Evolutionary conservation across 1,284 basidiomycete genomes (phyloP), one percentile per base, ranked within the genome.

Genomic region (Ustilago nuda): DNA sequence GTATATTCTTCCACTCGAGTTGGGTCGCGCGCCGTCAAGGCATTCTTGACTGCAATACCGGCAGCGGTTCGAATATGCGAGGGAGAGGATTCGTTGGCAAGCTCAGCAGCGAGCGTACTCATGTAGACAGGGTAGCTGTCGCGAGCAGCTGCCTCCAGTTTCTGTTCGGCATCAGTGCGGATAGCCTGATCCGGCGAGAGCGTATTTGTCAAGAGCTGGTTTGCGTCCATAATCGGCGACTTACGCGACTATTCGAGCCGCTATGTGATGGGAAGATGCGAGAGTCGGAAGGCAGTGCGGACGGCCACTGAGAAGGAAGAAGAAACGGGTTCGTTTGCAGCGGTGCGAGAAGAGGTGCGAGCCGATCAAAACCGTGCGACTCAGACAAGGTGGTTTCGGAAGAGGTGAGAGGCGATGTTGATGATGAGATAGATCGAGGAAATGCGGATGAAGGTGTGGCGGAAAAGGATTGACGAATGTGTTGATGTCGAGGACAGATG

Each of bases 21-120:
- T 23, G 88, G 85, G 76, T 98, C 95, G 83, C 94, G 89, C 71
- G 95, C 94, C 48, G 92, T 91, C 67, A 99, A 88, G 68, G 94
- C 91, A 87, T 99, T 99, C 90, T 99, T 99, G 87, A 99, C 89
- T 19, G 95, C 95, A 58, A 99, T 89, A 87, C 94, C 95, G 30
- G 97, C 95, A 17, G 96, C 95, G 84, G 94, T 95, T 79, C 96
- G 90, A 59, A 97, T 91, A 86, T 94, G 92, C 43, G 91, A 56
- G 19, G 68, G 65, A 8, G 79, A 70, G 3, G 63, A 46, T 57
- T 83, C 83, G 63, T 76, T 83, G 64, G 81, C 79, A 35, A 85
- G 62, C 59, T 83, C 83, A 8, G 66, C 64, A n/a, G 82, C 80
- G 39, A 85, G 78, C 64, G 80, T 80, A 46, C 66, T 75, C 81